phyloP scores from a whole-genome alignment of 2,329 filamentous ascomycete genomes.

The Geosmithia flava region DNA sequence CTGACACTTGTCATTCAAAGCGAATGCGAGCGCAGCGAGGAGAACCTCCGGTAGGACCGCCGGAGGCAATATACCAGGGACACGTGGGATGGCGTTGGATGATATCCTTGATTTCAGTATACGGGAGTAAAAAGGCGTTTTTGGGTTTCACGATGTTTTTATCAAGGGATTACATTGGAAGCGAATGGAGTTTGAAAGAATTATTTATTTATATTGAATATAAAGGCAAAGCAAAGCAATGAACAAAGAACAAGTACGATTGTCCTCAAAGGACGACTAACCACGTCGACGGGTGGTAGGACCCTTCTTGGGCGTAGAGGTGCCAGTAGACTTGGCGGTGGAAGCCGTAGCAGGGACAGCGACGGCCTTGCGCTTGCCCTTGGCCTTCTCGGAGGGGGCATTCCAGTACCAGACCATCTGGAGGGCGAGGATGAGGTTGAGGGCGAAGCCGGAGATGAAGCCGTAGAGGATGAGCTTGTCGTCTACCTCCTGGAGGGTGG shows the following conservation, averaged over 20 bases:
- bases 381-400: constrained; percentile 34
- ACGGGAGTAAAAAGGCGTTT: too few relatives aligned
- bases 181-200: too few relatives aligned
- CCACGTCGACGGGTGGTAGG: constrained; percentile 31
- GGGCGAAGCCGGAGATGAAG: constrained; percentile 79
- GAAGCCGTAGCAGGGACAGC: constrained; percentile 12
- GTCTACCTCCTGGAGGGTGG: constrained; percentile 92
- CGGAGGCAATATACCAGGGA: too few relatives aligned
- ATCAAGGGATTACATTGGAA: too few relatives aligned
- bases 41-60: too few relatives aligned
- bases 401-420: constrained; percentile 99
- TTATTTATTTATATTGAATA: background rate
- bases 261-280: constrained; percentile 9
- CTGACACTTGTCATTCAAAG: too few relatives aligned
- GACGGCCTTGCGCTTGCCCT: constrained; percentile 26
- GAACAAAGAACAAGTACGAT: background rate
- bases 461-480: constrained; percentile 94
- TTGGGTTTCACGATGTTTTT: too few relatives aligned
- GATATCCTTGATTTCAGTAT: too few relatives aligned
- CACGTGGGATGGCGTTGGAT: too few relatives aligned
- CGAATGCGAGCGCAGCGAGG: too few relatives aligned
- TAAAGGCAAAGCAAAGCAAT: background rate
- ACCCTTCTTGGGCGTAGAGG: constrained; percentile 22
- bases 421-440: constrained; percentile 74
- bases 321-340: constrained; percentile 10